Conservation (phyloP, 331 rosid genomes). For the Acacia concinna region DNA sequence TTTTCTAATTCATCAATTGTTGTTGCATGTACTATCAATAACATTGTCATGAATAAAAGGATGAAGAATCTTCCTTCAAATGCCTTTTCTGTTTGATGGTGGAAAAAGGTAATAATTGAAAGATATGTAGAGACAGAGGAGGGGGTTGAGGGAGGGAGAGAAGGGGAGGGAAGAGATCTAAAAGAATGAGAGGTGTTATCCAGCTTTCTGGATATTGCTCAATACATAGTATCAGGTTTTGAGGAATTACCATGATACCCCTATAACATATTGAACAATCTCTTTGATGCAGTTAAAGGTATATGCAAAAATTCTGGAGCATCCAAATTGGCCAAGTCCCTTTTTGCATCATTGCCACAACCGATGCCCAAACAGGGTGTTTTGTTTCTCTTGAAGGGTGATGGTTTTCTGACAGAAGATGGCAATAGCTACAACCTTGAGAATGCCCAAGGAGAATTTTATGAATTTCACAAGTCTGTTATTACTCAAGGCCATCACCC, state of each 20-base stretch:
- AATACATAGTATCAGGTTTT: constrained; percentile 34
- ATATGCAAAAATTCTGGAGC: constrained; percentile 75
- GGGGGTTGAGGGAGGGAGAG: not conserved
- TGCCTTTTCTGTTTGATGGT: not conserved
- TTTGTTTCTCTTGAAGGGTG: constrained; percentile 58
- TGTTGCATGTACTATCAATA: not conserved
- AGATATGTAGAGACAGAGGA: not conserved
- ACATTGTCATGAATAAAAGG: not conserved
- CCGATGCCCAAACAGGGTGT: constrained; percentile 62
- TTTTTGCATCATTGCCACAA: constrained; percentile 77
- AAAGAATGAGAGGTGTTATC: constrained; percentile 7
- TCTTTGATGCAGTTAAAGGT: constrained; percentile 94
- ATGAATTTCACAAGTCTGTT: constrained; percentile 56
- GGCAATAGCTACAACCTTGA: constrained; percentile 64
- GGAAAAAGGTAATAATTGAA: not conserved
- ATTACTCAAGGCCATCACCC: constrained; percentile 51
- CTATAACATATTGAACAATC: constrained; percentile 60
- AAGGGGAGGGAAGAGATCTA: not conserved
- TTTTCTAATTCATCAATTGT: not conserved
- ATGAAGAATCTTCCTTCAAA: not conserved
- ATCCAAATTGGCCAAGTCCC: constrained; percentile 90
- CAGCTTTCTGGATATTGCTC: constrained; percentile 21
- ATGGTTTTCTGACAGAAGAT: constrained; percentile 54
- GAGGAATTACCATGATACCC: constrained; percentile 35
- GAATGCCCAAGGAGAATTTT: constrained; percentile 69